A percentile compares a stretch with the other conserved stretches of the same genome.
phyloP scores from a whole-genome alignment of 2,329 filamentous ascomycete species.

The Fonsecaea pedrosoi region DNA sequence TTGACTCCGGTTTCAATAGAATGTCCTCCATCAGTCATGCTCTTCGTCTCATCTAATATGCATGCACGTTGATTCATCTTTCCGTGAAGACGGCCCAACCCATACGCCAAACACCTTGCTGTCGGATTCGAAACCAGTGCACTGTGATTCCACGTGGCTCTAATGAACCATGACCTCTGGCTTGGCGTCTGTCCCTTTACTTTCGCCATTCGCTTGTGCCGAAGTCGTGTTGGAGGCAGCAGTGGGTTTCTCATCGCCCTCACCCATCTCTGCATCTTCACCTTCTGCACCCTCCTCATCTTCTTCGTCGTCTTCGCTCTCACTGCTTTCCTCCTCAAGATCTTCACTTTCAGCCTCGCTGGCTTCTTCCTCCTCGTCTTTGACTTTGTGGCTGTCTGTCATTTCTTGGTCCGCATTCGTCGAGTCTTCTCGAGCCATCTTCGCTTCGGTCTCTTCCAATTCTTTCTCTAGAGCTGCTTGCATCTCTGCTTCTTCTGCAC shows the following conservation, averaged over 20 bases:
- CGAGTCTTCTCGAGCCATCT: constrained; percentile 43
- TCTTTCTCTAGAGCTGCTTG: constrained; percentile 66
- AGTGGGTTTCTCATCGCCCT: constrained; percentile 36
- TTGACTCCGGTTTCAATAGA: neutral
- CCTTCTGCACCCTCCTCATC: constrained; percentile 65
- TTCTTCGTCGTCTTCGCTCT: constrained; percentile 72
- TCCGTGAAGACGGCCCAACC: neutral
- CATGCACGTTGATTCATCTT: constrained; percentile 2
- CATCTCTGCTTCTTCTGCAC: constrained; percentile 83
- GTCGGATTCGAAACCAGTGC: constrained; percentile 8
- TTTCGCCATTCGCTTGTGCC: constrained; percentile 41
- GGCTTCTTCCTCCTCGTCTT: constrained; percentile 67
- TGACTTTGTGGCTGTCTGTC: constrained; percentile 64
- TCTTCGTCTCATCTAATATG: constrained; percentile 6
- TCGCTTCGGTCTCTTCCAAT: constrained; percentile 56
- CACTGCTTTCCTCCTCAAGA: constrained; percentile 77
- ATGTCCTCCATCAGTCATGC: constrained; percentile 4
- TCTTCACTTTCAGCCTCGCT: constrained; percentile 80
- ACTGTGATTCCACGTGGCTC: neutral
- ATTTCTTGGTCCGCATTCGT: constrained; percentile 67
- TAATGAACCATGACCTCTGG: constrained; percentile 57
- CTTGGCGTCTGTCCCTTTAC: constrained; percentile 43
- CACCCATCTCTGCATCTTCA: constrained; percentile 63
- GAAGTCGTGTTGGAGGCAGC: constrained; percentile 5
- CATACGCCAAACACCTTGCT: constrained; percentile 30